phyloP scores from a whole-genome alignment of 805 yeast species.

The Candida maesae region DNA sequence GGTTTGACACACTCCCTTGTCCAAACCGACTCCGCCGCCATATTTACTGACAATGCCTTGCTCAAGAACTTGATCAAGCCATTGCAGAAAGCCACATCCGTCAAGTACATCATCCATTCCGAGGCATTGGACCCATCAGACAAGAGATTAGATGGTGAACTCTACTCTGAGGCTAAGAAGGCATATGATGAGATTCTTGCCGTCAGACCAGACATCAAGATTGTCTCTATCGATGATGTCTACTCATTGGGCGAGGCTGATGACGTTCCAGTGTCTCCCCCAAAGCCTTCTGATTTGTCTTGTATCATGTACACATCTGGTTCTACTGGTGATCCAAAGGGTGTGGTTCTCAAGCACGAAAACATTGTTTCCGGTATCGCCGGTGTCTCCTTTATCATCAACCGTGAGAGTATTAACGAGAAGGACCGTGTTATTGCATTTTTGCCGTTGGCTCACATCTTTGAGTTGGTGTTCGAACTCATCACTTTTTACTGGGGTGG shows the following conservation, averaged over 20 bases:
- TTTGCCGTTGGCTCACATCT: conserved; percentile 94
- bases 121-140: conserved; percentile 60
- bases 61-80: conserved; percentile 68
- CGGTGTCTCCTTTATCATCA: conserved; percentile 69
- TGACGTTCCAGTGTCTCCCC: conserved; percentile 35
- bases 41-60: conserved; percentile 81
- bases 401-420: conserved; percentile 43
- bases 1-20: conserved; percentile 83
- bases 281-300: conserved; percentile 47
- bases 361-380: conserved; percentile 81
- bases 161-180: conserved; percentile 51
- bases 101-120: conserved; percentile 69
- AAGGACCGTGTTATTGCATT: conserved; percentile 79
- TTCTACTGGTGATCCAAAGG: conserved; percentile 79
- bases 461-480: conserved; percentile 87
- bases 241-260: conserved; percentile 57
- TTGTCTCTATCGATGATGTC: conserved; percentile 64
- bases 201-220: conserved; percentile 72
- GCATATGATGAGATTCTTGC: conserved; percentile 58
- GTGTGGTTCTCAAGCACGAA: conserved; percentile 61
- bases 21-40: conserved; percentile 73
- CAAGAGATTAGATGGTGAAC: conserved; percentile 57
- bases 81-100: conserved; percentile 52
- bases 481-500: conserved; percentile 86
- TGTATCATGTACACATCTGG: conserved; percentile 74